Evolutionary conservation across 2,329 filamentous ascomycete genomes (phyloP), one percentile per base, ranked within the genome.

Genomic region (Penicillium sp.): DNA sequence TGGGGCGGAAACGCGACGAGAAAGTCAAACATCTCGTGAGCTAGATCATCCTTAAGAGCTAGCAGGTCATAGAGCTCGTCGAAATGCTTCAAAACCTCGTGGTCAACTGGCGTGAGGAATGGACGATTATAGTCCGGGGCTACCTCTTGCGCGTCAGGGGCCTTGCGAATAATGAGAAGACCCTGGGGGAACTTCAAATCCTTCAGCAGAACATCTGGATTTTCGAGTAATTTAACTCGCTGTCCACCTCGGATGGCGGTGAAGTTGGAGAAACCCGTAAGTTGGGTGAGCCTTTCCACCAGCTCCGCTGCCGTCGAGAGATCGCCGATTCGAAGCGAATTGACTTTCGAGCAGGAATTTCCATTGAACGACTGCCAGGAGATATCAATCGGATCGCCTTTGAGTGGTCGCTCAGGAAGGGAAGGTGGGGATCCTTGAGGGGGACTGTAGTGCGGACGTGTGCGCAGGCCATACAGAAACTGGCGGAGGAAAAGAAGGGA

Each of bases 61-160:
- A 97, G 74, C 56, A 91, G 85, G 29, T 80, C 78, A 75, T 93
- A 95, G 16, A 98, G 69, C 45, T 91, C 82, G 38, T 87, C 78
- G 56, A 95, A 94, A 62, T 94, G 86, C 41, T 81, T 77, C 51
- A 93, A 71, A 15, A 97, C 82, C 54, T 91, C 86, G 9, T 79
- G 75, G 59, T 97, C 88, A 2, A 97, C 74, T 2, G 76, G 23
- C 70, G 76, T 47, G 71, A 81, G 32, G 71, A 77, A 34, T 70
- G 79, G 36, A 66, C 74, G 46, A 71, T 54, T 59, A 11, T 57
- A 58, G 15, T 47, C 47, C 31, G 54, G 40, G 1, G 56, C 42
- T 10, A 56, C 28, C 26, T 65, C 64, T 14, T 59, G 51, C 10
- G 75, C 72, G 14, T 76, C 72, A 29, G 80, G 77, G 11, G 75